Conservation (phyloP, 192 early-diverging fungal species). For the Coemansia sp. region DNA sequence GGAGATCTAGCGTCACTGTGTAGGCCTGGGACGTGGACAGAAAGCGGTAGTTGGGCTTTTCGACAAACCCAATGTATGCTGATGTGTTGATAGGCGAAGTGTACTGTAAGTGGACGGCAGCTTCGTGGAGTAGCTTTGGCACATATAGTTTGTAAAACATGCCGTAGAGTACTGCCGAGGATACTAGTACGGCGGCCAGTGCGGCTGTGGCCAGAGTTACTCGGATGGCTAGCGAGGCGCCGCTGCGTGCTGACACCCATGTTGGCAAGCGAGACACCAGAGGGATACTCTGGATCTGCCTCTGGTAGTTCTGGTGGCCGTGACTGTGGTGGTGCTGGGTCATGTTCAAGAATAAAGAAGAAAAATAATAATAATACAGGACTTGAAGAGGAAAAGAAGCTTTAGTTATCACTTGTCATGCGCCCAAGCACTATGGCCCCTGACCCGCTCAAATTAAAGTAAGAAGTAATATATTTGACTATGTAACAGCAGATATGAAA, state of each 20-base stretch:
- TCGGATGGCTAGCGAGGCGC: conserved; percentile 27
- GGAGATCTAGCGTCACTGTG: conserved; percentile 59
- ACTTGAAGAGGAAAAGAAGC: not conserved
- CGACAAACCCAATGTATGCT: conserved; percentile 32
- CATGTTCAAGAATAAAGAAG: not conserved
- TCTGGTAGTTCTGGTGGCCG: not conserved
- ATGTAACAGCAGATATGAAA: not conserved
- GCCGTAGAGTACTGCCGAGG: conserved; percentile 52
- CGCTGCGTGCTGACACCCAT: conserved; percentile 26
- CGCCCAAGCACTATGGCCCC: not conserved
- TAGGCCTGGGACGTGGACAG: conserved; percentile 62
- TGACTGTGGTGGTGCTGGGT: not conserved
- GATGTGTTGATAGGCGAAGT: conserved; percentile 14
- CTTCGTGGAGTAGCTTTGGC: conserved; percentile 58
- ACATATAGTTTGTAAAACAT: conserved; percentile 66
- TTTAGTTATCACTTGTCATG: not conserved
- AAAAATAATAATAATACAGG: no score
- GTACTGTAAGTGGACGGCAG: conserved; percentile 64
- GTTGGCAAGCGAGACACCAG: conserved; percentile 13
- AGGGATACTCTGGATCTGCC: not conserved
- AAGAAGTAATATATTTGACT: not conserved
- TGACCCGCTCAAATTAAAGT: not conserved
- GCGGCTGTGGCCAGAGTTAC: conserved; percentile 27
- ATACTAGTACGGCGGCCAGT: conserved; percentile 14
- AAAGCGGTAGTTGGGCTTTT: conserved; percentile 41